Evolutionary conservation across 2,329 filamentous ascomycete species (phyloP).

Genomic region (Colletotrichum eremochloae): DNA sequence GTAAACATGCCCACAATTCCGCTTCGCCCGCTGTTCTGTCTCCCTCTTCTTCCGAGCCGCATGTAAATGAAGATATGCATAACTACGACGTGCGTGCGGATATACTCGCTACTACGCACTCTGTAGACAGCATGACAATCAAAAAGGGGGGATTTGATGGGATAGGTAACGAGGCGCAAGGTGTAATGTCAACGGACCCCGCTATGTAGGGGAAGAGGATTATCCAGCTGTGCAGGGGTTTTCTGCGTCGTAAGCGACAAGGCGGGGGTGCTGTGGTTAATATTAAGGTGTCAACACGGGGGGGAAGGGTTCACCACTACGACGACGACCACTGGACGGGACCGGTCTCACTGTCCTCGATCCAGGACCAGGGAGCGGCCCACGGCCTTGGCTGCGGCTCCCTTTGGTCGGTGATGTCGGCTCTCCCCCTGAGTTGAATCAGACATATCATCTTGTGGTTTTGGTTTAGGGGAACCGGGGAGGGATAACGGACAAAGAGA

Average conservation of each 20-base stretch:
- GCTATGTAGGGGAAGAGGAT: not conserved
- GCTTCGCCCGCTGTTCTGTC: not conserved
- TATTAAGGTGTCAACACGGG: constrained; percentile 29
- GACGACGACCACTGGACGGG: not conserved
- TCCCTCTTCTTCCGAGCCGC: not conserved
- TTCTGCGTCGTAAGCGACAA: constrained; percentile 9
- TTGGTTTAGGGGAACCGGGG: too few species aligned
- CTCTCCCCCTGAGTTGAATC: not conserved
- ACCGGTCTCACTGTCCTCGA: not conserved
- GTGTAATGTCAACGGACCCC: constrained; percentile 4
- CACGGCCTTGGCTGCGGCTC: constrained; percentile 24
- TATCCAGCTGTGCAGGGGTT: constrained; percentile 31
- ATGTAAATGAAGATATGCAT: not conserved
- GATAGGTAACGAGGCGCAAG: not conserved
- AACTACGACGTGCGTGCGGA: not conserved
- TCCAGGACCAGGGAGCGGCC: not conserved
- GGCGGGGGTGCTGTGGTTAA: constrained; percentile 32
- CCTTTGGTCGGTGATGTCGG: constrained; percentile 20
- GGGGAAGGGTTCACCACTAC: constrained; percentile 4
- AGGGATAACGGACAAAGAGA: not conserved
- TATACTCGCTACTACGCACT: too few species aligned
- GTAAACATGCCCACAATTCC: not conserved
- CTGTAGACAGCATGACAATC: not conserved
- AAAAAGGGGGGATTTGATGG: not conserved
- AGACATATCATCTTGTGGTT: not conserved